Conservation (phyloP, 2,329 filamentous ascomycete species). For the Cucurbitaria berberidis region DNA sequence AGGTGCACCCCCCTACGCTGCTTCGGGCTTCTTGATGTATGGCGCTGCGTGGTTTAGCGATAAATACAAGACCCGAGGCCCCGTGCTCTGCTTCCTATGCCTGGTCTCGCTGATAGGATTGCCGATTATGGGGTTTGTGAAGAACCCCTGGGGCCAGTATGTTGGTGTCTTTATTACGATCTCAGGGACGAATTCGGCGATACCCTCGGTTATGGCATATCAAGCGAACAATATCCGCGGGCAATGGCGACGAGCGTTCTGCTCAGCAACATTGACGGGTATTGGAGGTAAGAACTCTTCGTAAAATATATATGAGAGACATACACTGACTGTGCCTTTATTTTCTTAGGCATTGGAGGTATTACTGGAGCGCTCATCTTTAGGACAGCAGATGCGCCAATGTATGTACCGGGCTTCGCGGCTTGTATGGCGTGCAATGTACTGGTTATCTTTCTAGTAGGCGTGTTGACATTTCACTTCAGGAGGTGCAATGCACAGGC, state of each 20-base stretch:
- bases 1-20: slow-evolving; percentile 33
- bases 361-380: slow-evolving; percentile 33
- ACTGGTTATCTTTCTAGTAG: slow-evolving; percentile 23
- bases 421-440: slow-evolving; percentile 33
- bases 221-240: slow-evolving; percentile 32
- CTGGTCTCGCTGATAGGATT: slow-evolving; percentile 30
- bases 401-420: slow-evolving; percentile 28
- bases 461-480: slow-evolving; percentile 27
- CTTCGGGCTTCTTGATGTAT: slow-evolving; percentile 35
- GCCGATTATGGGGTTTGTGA: slow-evolving; percentile 34
- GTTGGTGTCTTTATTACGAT: slow-evolving; percentile 33
- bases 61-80: slow-evolving; percentile 31
- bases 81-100: slow-evolving; percentile 27
- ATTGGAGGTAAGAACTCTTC: slow-evolving; percentile 14
- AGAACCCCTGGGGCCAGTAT: slow-evolving; percentile 31
- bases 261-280: slow-evolving; percentile 26
- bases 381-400: slow-evolving; percentile 28
- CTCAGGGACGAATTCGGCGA: slow-evolving; percentile 25
- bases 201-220: slow-evolving; percentile 31
- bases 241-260: slow-evolving; percentile 31
- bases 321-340: not conserved
- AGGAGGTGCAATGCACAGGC: slow-evolving; percentile 29
- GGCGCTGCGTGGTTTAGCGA: slow-evolving; percentile 31
- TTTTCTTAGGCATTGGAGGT: slow-evolving; percentile 19
- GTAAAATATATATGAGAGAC: not conserved